Conservation (phyloP, 2,329 filamentous ascomycete species). For the Bimuria novae-zelandiae region DNA sequence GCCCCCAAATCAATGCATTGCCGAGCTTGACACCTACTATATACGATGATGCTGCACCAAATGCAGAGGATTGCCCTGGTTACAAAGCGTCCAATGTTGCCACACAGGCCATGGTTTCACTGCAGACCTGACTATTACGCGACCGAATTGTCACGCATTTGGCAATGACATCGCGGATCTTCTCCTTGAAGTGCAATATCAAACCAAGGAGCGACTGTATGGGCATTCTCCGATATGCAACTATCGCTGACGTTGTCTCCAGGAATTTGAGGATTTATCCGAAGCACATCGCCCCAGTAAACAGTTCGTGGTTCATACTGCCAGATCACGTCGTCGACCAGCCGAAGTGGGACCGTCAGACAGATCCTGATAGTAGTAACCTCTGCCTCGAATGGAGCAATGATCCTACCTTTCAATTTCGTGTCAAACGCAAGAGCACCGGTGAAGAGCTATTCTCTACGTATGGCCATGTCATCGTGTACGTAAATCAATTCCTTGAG, state of each 20-base stretch:
- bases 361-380: constrained; percentile 15
- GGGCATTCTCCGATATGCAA: not conserved
- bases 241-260: not conserved
- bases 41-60: constrained; percentile 18
- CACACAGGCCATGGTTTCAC: constrained; percentile 59
- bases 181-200: constrained; percentile 61
- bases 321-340: constrained; percentile 15
- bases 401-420: constrained; percentile 67
- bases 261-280: constrained; percentile 22
- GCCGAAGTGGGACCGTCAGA: constrained; percentile 21
- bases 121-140: constrained; percentile 69
- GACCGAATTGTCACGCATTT: constrained; percentile 63
- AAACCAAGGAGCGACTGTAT: constrained; percentile 46
- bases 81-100: constrained; percentile 66
- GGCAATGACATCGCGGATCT: constrained; percentile 59
- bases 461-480: constrained; percentile 69
- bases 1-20: constrained; percentile 11
- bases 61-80: constrained; percentile 60
- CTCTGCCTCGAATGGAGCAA: constrained; percentile 31
- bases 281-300: constrained; percentile 16
- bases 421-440: constrained; percentile 58
- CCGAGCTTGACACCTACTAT: constrained; percentile 22
- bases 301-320: constrained; percentile 19
- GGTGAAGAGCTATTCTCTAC: constrained; percentile 68
- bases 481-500: constrained; percentile 71